Evolutionary conservation across 352 stramenopile genomes (phyloP).

Genomic region (Nothophytophthora sp.): DNA sequence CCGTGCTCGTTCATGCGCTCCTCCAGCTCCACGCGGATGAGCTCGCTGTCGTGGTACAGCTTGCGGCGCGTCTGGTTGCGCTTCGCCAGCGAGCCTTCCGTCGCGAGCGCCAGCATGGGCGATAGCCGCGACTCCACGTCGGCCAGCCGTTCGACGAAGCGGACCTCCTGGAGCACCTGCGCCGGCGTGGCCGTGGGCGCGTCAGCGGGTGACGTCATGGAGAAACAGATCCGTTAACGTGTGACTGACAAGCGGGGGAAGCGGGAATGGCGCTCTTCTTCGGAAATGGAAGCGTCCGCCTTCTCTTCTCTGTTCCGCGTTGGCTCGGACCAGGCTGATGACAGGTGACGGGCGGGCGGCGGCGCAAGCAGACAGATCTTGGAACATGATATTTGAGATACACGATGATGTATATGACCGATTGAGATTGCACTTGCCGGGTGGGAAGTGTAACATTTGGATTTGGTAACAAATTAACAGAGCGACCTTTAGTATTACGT

Average conservation of each 20-base stretch:
- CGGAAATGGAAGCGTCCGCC: not conserved
- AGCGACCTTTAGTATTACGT: no score
- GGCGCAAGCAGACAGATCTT: no score
- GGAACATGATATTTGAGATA: no score
- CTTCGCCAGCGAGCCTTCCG: slow-evolving; percentile 52
- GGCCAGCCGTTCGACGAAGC: slow-evolving; percentile 56
- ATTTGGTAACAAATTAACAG: no score
- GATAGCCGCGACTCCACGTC: slow-evolving; percentile 55
- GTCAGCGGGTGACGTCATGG: slow-evolving; percentile 17
- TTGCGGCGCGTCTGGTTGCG: slow-evolving; percentile 72
- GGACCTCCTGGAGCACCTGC: slow-evolving; percentile 59
- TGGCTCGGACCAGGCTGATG: no score
- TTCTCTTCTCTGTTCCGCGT: no score
- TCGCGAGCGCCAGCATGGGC: slow-evolving; percentile 37
- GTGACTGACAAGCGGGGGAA: no score
- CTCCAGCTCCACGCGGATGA: slow-evolving; percentile 79
- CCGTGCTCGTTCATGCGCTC: slow-evolving; percentile 70
- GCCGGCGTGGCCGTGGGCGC: slow-evolving; percentile 25
- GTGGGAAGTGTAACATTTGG: no score
- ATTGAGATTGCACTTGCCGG: no score
- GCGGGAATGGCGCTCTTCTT: not conserved
- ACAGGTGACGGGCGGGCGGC: no score
- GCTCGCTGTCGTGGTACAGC: slow-evolving; percentile 72
- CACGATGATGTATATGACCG: no score
- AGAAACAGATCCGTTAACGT: no score